Percentiles rank a stretch among this genome's conserved stretches.
These are phyloP conservation scores for Leccinum solheimii DNA, from an alignment of 1,284 basidiomycete species.

Conservation along the genomic window DNA sequence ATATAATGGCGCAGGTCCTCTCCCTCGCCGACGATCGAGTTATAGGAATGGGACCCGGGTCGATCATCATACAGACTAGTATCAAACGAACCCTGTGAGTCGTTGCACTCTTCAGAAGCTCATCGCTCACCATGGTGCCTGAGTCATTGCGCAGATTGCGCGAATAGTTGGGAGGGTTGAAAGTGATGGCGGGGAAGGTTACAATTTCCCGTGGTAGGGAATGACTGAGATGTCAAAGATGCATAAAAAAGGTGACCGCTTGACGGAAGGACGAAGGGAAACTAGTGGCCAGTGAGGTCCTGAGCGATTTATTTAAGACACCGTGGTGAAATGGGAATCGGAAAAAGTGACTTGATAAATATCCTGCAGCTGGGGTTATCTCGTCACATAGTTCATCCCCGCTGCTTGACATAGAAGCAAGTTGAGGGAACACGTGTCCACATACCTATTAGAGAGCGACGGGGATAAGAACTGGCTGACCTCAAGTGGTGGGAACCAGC, in stretches of 20 bases:
- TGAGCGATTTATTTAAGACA: conserved; percentile 26
- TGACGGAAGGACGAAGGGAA: conserved; percentile 5
- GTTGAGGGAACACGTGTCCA: conserved; percentile 19
- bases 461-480: conserved; percentile 13
- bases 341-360: conserved; percentile 17
- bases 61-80: conserved; percentile 15
- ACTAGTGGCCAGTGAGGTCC: conserved; percentile 5
- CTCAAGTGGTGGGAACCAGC: conserved; percentile 22
- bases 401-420: conserved; percentile 18
- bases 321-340: conserved; percentile 13
- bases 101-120: background rate
- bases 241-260: conserved; percentile 19
- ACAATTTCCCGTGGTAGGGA: conserved; percentile 10
- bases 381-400: conserved; percentile 19
- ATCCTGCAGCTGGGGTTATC: conserved; percentile 14
- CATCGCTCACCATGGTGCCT: conserved; percentile 11
- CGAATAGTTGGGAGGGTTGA: background rate
- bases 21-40: background rate
- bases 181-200: conserved; percentile 1
- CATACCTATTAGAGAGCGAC: conserved; percentile 21
- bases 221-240: conserved; percentile 14
- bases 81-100: conserved; percentile 4
- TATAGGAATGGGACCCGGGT: background rate
- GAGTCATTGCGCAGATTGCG: conserved; percentile 15
- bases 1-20: background rate